Evolutionary conservation across 2,329 filamentous ascomycete genomes (phyloP), one percentile per base, ranked within the genome.

Genomic region (Domatiomyces globalis): DNA sequence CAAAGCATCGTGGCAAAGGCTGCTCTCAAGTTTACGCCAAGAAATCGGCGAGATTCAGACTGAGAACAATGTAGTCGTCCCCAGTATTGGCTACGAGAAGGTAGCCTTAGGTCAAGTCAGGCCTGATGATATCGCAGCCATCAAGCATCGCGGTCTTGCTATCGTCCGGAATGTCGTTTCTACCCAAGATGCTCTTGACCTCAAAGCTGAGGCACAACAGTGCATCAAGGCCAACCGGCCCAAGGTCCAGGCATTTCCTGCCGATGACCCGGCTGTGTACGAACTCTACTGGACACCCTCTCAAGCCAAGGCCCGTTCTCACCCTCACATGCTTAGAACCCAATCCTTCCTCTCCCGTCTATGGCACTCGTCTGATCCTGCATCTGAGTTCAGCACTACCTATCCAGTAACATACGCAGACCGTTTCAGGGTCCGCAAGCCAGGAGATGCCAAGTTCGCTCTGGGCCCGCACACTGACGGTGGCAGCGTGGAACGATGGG

Each of bases 401-500:
- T 74, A 80, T 39, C 81, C 83, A 0, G 66, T 86, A 2, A 68
- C 76, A 2, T 88, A 89, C 61, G 83, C 81, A 1, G 85, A 88
- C 61, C 76, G 83, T 1, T 71, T 87, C 10, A 80, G 83, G 2
- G 87, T 88, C 59, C 74, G 84, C 2, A 76, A 79, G 54, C 84
- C 84, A 0, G 84, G 84, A 3, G 84, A 88, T 62, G 70, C 75
- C 1, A 74, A 74, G 2, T 88, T 88, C 59, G 80, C 84, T 0
- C 74, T 87, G 0, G 84, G 84, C 0, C 83, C 84, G 0, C 84
- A 88, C 62, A 72, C 83, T 1, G 84, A 88, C 60, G 83, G 83
- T 12, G 84, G 84, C 19, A 84, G 81, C 49, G 76, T 86, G 1
- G 84, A 88, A 67, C 74, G 84, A 2, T 88, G 85, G 84, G 84